Conservation (phyloP, 2,329 filamentous ascomycete species). For the Fusarium chlamydosporum region DNA sequence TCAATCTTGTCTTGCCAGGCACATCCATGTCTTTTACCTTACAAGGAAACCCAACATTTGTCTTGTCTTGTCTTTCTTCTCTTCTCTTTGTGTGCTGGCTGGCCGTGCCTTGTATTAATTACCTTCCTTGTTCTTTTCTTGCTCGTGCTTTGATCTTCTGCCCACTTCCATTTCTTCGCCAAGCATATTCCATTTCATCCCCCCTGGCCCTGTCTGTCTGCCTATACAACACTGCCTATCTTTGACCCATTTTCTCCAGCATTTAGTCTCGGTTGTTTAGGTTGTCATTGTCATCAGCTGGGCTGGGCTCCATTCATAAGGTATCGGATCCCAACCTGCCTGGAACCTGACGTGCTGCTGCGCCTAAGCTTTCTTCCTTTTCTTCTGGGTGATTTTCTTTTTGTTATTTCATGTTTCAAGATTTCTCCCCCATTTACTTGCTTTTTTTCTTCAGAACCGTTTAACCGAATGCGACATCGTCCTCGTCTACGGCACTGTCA, state of each 20-base stretch:
- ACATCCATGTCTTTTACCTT: slow-evolving; percentile 33
- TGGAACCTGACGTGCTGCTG: slow-evolving; percentile 27
- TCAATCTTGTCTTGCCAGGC: slow-evolving; percentile 38
- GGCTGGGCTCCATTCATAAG: slow-evolving; percentile 40
- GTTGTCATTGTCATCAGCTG: slow-evolving; percentile 43
- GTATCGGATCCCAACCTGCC: slow-evolving; percentile 33
- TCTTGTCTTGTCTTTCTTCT: slow-evolving; percentile 10
- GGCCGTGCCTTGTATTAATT: slow-evolving; percentile 19
- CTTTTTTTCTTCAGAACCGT: neutral
- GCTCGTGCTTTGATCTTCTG: slow-evolving; percentile 32
- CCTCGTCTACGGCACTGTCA: slow-evolving; percentile 26
- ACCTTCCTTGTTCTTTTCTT: slow-evolving; percentile 21
- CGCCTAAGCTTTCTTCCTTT: slow-evolving; percentile 20
- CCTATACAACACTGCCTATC: slow-evolving; percentile 10
- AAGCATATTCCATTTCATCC: slow-evolving; percentile 20
- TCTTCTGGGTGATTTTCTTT: slow-evolving; percentile 24
- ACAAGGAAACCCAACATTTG: slow-evolving; percentile 20
- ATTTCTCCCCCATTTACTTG: slow-evolving; percentile 1
- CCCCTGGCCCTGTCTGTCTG: slow-evolving; percentile 27
- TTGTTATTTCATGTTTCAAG: slow-evolving; percentile 17
- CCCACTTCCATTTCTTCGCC: slow-evolving; percentile 37
- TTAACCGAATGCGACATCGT: slow-evolving; percentile 37
- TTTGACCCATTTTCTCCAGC: slow-evolving; percentile 25
- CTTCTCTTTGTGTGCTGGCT: slow-evolving; percentile 15
- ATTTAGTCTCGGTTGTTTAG: slow-evolving; percentile 16